These are phyloP conservation scores for Cucurbita moschata DNA, from an alignment of 306 rosid genomes.

Conservation along the genomic window DNA sequence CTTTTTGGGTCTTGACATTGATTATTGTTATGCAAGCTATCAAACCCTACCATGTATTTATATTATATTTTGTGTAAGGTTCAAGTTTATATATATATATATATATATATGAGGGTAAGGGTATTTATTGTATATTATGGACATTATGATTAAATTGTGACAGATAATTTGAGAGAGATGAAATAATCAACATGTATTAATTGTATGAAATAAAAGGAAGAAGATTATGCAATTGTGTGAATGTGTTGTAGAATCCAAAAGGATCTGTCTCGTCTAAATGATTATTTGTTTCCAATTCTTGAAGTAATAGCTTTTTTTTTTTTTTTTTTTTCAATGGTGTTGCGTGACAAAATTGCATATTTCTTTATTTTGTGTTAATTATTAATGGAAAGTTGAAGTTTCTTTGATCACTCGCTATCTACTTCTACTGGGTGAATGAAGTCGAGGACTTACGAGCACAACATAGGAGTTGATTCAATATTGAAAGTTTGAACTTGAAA, in stretches of 20 bases:
- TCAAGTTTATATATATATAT: no score
- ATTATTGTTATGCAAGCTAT: no score
- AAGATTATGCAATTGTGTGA: background rate
- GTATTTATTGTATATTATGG: background rate
- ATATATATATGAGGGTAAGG: background rate
- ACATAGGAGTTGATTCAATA: no score
- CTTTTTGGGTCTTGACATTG: no score
- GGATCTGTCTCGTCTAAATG: background rate
- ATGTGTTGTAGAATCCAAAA: background rate
- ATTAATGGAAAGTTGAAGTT: no score
- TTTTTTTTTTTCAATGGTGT: background rate
- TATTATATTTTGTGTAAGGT: background rate
- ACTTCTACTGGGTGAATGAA: no score
- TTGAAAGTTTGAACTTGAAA: no score
- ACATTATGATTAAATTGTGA: background rate
- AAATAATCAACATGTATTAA: background rate
- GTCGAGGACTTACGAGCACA: no score
- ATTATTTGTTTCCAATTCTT: background rate
- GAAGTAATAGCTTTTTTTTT: background rate
- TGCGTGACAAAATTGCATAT: conserved; percentile 6
- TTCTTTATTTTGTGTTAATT: background rate
- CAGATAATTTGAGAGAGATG: background rate
- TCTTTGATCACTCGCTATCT: no score
- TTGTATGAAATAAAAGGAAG: background rate
- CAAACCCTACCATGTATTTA: background rate